Percentiles rank a stretch among this genome's conserved stretches.
These are phyloP conservation scores for Colletotrichum sidae DNA, from an alignment of 2,329 filamentous ascomycete species.

Conservation along the genomic window DNA sequence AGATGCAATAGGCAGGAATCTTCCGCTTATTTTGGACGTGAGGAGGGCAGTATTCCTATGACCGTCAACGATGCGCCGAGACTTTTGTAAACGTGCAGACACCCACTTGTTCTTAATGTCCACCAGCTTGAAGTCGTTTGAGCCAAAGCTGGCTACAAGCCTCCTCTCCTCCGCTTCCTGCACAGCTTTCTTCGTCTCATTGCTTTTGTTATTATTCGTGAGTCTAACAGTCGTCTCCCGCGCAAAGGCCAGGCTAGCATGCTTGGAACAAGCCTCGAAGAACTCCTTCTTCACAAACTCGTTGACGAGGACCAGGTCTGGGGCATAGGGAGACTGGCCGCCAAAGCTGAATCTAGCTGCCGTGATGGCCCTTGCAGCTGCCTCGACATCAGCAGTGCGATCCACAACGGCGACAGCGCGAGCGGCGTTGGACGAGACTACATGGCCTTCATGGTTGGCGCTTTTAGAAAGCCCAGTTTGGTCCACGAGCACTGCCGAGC, in stretches of 20 bases:
- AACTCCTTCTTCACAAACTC: conserved; percentile 70
- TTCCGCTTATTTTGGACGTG: conserved; percentile 39
- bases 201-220: conserved; percentile 38
- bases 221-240: conserved; percentile 38
- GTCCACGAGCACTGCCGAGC: conserved; percentile 26
- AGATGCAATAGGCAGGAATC: conserved; percentile 43
- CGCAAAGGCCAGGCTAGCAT: conserved; percentile 48
- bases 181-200: conserved; percentile 39
- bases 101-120: conserved; percentile 34
- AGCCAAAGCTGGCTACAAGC: conserved; percentile 36
- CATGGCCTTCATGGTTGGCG: conserved; percentile 19
- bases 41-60: conserved; percentile 13
- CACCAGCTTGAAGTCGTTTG: conserved; percentile 32
- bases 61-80: conserved; percentile 24
- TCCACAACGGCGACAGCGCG: conserved; percentile 69
- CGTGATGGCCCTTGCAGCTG: conserved; percentile 64
- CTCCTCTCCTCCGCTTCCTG: conserved; percentile 42
- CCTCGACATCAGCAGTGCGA: conserved; percentile 64
- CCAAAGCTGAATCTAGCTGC: conserved; percentile 65
- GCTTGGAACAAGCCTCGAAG: conserved; percentile 47
- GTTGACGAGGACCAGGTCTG: conserved; percentile 73
- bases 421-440: conserved; percentile 35
- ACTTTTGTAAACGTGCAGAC: conserved; percentile 41
- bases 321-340: conserved; percentile 69
- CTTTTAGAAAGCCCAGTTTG: conserved; percentile 12